phyloP scores from a whole-genome alignment of 305 asterid species.

The Fraxinus latifolia region DNA sequence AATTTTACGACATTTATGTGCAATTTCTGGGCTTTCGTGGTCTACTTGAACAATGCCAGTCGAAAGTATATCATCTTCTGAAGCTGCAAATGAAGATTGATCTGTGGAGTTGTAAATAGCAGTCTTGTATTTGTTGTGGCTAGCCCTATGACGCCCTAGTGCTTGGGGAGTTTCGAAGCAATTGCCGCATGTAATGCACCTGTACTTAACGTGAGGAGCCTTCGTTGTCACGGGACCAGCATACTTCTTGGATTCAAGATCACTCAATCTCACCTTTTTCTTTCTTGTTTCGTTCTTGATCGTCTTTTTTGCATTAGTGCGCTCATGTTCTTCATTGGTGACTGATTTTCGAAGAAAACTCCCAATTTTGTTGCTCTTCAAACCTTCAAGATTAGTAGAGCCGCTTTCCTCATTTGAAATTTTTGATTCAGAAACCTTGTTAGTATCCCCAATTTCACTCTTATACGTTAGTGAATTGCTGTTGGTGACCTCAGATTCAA shows the following conservation, averaged over 20 bases:
- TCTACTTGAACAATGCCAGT: background rate
- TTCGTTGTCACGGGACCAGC: background rate
- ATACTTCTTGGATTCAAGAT: background rate
- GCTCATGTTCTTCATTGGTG: background rate
- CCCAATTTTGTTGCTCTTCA: background rate
- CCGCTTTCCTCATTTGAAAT: background rate
- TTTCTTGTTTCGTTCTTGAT: background rate
- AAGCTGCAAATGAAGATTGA: background rate
- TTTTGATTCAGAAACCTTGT: background rate
- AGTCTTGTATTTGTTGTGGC: conserved; percentile 40
- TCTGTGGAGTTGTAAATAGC: background rate
- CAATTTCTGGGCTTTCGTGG: conserved; percentile 17
- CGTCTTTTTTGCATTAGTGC: background rate
- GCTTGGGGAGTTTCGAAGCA: background rate
- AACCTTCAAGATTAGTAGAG: background rate
- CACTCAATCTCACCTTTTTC: background rate
- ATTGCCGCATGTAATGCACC: background rate
- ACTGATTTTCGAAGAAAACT: background rate
- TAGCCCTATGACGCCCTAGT: conserved; percentile 34
- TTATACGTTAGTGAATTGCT: background rate
- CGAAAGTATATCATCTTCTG: background rate
- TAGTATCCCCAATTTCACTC: background rate
- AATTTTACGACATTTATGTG: conserved; percentile 7
- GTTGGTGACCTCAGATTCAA: conserved; percentile 17
- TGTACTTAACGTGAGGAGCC: background rate